Evolutionary conservation across 148 eudicot species (phyloP), one percentile per base, ranked within the genome.

Genomic region (Arctostaphylos glauca): DNA sequence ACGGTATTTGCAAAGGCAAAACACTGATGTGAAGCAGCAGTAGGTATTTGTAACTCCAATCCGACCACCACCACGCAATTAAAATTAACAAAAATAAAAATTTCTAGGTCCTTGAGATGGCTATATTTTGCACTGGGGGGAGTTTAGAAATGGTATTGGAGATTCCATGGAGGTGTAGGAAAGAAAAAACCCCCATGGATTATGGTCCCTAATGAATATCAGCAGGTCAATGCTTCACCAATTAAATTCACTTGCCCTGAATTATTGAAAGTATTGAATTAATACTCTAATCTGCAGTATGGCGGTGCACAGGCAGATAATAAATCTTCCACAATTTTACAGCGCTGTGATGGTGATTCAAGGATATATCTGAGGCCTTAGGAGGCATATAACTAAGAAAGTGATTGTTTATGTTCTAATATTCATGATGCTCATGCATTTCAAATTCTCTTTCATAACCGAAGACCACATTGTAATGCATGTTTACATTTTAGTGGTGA

Each of bases 191-290:
- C 48, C 43, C 43, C 55, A 3, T 48, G 25, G 46, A 46, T 48
- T 64, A 66, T 41, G 53, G 58, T 23, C 74, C 21, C 44, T 25
- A 67, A 66, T 25, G 16, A 23, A 49, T 25, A 50, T 48, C 47
- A 79, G 81, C 72, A 60, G 15, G 46, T 70, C 19, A 14, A 15
- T 80, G 59, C 59, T 79, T 55, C 54, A 64, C 73, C 9, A 79
- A 23, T 46, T 79, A 79, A 53, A 79, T 79, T 43, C 56, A 79
- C 71, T 48, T 21, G 21, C 19, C 38, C 55, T 15, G 53, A 16
- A 48, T 48, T 43, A n/a, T 47, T 23, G 49, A 78, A 16, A 48
- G 23, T 43, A n/a, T 47, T 23, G 49, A 78, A 31, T 7, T n/a
- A 18, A 47, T 9, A 23, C 70, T 64, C 15, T 9, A 64, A 64